A percentile compares a stretch with the other conserved stretches of the same genome.
These are phyloP conservation scores for Orbilia blumenaviensis DNA, from an alignment of 2,329 filamentous ascomycete genomes.

Conservation along the genomic window DNA sequence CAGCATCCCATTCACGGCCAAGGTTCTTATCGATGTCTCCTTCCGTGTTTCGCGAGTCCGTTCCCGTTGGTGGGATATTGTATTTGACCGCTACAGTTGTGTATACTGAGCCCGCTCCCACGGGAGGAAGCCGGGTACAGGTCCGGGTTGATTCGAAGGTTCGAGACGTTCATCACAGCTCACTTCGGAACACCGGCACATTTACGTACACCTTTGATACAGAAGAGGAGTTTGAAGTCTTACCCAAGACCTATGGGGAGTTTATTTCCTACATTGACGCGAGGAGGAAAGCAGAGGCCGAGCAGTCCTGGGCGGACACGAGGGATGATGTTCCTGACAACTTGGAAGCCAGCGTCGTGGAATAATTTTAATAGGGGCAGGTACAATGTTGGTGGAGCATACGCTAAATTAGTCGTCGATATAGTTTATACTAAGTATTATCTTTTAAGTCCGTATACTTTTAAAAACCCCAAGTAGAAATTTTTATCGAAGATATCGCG, in stretches of 20 bases:
- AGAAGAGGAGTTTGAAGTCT: constrained; percentile 71
- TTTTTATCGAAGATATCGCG: neutral
- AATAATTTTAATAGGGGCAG: constrained; percentile 19
- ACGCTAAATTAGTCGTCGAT: constrained; percentile 2
- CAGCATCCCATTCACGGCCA: constrained; percentile 74
- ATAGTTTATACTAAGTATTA: neutral
- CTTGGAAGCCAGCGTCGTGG: constrained; percentile 40
- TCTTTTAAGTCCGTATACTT: too few species aligned
- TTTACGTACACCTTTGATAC: constrained; percentile 80
- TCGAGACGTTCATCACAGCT: constrained; percentile 75
- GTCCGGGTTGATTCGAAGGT: constrained; percentile 77
- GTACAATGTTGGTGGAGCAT: neutral
- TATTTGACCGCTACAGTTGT: constrained; percentile 77
- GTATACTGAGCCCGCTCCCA: constrained; percentile 71
- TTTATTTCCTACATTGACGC: constrained; percentile 64
- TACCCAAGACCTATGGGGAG: constrained; percentile 66
- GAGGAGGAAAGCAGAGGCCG: constrained; percentile 60
- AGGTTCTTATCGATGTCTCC: constrained; percentile 78
- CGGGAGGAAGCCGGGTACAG: constrained; percentile 70
- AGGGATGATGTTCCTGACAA: constrained; percentile 48
- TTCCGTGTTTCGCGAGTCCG: constrained; percentile 77
- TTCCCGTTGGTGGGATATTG: constrained; percentile 77
- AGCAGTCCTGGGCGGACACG: constrained; percentile 36
- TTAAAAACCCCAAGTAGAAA: neutral
- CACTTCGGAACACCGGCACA: constrained; percentile 74